These are phyloP conservation scores for Pseudoneurospora amorphoporcata DNA, from an alignment of 495 filamentous ascomycete genomes.

Conservation along the genomic window DNA sequence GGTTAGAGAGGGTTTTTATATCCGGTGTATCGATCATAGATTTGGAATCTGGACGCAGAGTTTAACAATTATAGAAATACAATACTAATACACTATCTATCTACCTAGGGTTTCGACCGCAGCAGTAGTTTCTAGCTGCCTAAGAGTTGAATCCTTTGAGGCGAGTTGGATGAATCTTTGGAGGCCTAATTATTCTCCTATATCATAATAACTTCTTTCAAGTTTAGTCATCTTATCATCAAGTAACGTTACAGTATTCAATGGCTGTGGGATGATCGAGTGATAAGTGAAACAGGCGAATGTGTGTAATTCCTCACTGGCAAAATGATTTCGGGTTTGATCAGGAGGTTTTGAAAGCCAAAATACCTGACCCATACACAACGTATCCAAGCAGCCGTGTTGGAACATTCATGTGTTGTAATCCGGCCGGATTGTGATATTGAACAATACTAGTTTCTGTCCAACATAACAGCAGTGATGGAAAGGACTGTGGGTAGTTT, in stretches of 20 bases:
- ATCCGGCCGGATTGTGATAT: not conserved
- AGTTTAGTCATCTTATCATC: not conserved
- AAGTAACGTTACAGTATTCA: too few relatives aligned
- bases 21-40: not conserved
- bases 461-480: not conserved
- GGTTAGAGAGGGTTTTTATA: not conserved
- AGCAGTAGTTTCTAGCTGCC: not conserved
- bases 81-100: not conserved
- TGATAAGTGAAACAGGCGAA: too few relatives aligned
- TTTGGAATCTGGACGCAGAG: not conserved
- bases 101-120: not conserved
- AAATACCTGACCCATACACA: not conserved
- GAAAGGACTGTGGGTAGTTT: not conserved
- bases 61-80: not conserved
- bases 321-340: too few relatives aligned
- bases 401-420: not conserved
- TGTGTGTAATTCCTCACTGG: too few relatives aligned
- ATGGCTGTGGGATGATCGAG: too few relatives aligned
- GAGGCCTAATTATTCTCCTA: too few relatives aligned
- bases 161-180: too few relatives aligned
- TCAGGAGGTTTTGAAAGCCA: not conserved
- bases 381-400: not conserved
- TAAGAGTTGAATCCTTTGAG: not conserved
- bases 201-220: not conserved
- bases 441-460: not conserved